Conservation (phyloP, 352 stramenopile species). For the Phytophthora hibernalis region DNA sequence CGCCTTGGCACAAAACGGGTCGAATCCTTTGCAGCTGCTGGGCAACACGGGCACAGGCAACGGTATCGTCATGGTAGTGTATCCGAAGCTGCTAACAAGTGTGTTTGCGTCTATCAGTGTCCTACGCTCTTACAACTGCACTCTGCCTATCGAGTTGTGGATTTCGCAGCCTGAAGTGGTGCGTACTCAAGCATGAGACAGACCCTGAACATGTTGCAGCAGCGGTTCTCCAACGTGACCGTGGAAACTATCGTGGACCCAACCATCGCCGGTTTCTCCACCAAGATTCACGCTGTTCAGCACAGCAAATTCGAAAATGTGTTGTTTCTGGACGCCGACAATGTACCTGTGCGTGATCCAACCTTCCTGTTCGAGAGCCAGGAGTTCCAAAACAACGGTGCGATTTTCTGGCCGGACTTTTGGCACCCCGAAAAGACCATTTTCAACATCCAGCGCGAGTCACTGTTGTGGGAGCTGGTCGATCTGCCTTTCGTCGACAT, state of each 20-base stretch:
- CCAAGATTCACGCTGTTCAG: constrained; percentile 76
- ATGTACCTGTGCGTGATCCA: constrained; percentile 66
- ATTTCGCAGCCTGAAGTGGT: constrained; percentile 56
- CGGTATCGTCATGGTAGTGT: constrained; percentile 77
- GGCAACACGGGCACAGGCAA: constrained; percentile 43
- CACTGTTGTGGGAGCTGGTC: constrained; percentile 71
- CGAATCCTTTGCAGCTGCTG: constrained; percentile 29
- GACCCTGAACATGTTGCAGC: constrained; percentile 37
- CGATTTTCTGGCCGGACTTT: constrained; percentile 84
- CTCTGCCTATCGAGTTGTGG: constrained; percentile 79
- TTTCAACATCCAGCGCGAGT: constrained; percentile 71
- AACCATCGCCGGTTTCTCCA: constrained; percentile 56
- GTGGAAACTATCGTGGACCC: constrained; percentile 62
- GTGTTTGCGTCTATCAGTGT: constrained; percentile 66
- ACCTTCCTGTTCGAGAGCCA: constrained; percentile 66
- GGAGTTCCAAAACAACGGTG: constrained; percentile 51
- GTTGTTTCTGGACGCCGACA: constrained; percentile 80
- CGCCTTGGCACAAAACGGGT: constrained; percentile 24
- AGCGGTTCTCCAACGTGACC: constrained; percentile 42
- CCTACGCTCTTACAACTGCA: constrained; percentile 57
- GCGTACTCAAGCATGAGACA: constrained; percentile 43
- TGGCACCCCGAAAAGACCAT: constrained; percentile 77
- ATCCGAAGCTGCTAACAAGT: constrained; percentile 74
- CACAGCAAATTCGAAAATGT: constrained; percentile 73
- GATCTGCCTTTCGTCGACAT: constrained; percentile 71